Evolutionary conservation across 768 basidiomycete species (phyloP).

Genomic region (Leccinum obscurum): DNA sequence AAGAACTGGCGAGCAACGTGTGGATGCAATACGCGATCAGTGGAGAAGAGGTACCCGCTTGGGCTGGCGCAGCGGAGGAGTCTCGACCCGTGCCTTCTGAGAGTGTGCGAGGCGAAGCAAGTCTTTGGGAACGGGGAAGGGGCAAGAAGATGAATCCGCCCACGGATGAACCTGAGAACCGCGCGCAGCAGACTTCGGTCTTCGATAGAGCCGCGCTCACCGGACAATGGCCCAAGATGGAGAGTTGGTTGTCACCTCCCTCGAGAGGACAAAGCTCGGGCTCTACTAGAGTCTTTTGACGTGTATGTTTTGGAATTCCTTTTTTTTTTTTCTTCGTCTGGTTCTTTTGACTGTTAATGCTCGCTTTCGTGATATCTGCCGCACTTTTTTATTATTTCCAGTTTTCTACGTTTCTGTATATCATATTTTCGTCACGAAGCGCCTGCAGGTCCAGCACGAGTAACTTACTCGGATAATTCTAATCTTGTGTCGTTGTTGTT

Average conservation of each 20-base stretch:
- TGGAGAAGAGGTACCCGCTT: constrained; percentile 22
- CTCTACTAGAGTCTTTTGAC: constrained; percentile 33
- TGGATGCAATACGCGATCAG: constrained; percentile 35
- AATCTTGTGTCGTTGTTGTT: constrained; percentile 23
- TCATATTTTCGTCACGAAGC: constrained; percentile 21
- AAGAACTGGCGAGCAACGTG: constrained; percentile 19
- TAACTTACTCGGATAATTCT: constrained; percentile 35
- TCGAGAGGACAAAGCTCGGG: constrained; percentile 33
- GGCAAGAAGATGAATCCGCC: constrained; percentile 21
- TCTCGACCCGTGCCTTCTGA: constrained; percentile 4
- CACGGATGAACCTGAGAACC: constrained; percentile 21
- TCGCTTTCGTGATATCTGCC: constrained; percentile 13
- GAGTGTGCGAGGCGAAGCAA: constrained; percentile 7
- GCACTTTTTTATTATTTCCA: constrained; percentile 8
- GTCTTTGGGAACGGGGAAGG: constrained; percentile 27
- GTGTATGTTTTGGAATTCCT: neutral
- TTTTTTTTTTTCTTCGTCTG: constrained; percentile 4
- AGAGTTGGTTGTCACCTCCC: constrained; percentile 33
- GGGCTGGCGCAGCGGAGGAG: constrained; percentile 7
- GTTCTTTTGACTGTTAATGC: neutral
- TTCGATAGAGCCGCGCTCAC: constrained; percentile 29
- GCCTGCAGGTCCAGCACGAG: constrained; percentile 32
- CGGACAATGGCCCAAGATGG: constrained; percentile 38
- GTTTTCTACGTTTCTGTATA: constrained; percentile 24
- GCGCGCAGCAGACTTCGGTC: constrained; percentile 25